Evolutionary conservation across 2,329 filamentous ascomycete species (phyloP).

Genomic region (Aspergillus udagawae): DNA sequence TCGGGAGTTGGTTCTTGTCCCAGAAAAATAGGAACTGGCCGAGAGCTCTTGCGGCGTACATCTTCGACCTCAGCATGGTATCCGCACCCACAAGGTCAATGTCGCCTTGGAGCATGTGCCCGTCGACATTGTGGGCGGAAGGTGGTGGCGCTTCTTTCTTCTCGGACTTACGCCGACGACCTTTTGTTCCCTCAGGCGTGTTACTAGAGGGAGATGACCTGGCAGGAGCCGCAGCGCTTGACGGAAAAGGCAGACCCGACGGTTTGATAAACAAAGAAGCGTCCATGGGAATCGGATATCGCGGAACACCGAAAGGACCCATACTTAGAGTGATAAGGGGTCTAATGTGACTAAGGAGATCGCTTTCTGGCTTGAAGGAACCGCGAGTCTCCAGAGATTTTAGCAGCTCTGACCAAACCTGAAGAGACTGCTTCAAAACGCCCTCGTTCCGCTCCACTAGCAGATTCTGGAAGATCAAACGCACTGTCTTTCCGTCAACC

Average conservation of each 20-base stretch:
- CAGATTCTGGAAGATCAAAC: conserved; percentile 91
- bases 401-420: conserved; percentile 80
- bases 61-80: conserved; percentile 79
- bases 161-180: conserved; percentile 78
- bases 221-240: conserved; percentile 34
- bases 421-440: conserved; percentile 75
- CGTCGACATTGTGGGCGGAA: conserved; percentile 90
- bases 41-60: conserved; percentile 81
- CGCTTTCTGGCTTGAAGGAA: conserved; percentile 61
- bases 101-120: conserved; percentile 96
- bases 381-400: conserved; percentile 60
- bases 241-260: conserved; percentile 77
- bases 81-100: conserved; percentile 91
- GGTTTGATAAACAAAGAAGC: conserved; percentile 84
- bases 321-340: conserved; percentile 80
- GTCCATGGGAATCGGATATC: conserved; percentile 91
- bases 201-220: conserved; percentile 42
- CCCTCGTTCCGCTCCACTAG: conserved; percentile 85
- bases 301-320: conserved; percentile 86
- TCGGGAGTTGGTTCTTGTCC: conserved; percentile 50
- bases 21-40: conserved; percentile 77
- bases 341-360: conserved; percentile 71
- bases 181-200: conserved; percentile 59
- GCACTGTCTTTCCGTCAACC: conserved; percentile 84
- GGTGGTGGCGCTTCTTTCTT: conserved; percentile 68